Evolutionary conservation across 202 grass and related monocot genomes (phyloP).

Genomic region (Panicum virgatum): DNA sequence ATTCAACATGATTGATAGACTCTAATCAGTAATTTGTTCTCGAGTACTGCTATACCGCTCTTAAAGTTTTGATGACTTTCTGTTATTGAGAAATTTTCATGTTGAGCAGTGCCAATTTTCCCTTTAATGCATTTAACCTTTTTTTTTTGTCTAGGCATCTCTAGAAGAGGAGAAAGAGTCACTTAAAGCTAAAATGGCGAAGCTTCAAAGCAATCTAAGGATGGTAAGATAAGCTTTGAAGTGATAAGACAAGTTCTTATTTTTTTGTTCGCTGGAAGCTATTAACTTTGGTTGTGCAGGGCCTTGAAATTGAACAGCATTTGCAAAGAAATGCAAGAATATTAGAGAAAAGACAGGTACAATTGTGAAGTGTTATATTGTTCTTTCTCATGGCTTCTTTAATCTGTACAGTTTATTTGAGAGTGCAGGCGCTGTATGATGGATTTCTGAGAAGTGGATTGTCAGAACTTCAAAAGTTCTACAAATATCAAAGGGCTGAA

Average conservation of each 20-base stretch:
- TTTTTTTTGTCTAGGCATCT: constrained; percentile 59
- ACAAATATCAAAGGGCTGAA: constrained; percentile 53
- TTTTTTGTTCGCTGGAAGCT: constrained; percentile 36
- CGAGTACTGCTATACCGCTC: background rate
- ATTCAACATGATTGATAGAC: background rate
- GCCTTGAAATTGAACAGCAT: constrained; percentile 89
- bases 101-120: background rate
- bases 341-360: constrained; percentile 80
- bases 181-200: constrained; percentile 78
- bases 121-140: background rate
- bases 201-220: constrained; percentile 93
- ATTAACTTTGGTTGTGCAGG: constrained; percentile 52
- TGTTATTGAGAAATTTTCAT: background rate
- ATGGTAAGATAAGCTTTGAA: constrained; percentile 66
- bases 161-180: constrained; percentile 75
- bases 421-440: constrained; percentile 62
- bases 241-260: constrained; percentile 47
- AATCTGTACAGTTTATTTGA: constrained; percentile 27
- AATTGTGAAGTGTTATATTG: constrained; percentile 12
- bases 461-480: constrained; percentile 50
- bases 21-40: background rate
- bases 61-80: background rate
- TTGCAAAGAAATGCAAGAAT: constrained; percentile 66
- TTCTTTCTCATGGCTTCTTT: constrained; percentile 23
- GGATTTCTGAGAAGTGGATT: constrained; percentile 58